phyloP scores from a whole-genome alignment of 306 rosid genomes.

The Prosopis cineraria region DNA sequence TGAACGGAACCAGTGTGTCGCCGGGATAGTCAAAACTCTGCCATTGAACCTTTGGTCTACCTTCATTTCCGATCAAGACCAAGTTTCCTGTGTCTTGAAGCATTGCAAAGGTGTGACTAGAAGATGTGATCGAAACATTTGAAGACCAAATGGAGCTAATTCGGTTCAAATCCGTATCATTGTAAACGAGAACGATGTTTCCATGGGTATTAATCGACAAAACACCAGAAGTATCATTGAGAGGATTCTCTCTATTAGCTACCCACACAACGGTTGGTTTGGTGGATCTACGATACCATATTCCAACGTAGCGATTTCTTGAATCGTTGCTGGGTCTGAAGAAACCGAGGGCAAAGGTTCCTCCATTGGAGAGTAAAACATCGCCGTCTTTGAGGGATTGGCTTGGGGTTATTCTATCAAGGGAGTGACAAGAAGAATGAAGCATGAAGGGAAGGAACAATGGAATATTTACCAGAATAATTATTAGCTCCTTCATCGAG shows the following conservation, averaged over 20 bases:
- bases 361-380: no score
- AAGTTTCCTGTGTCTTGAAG: constrained; percentile 46
- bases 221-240: constrained; percentile 30
- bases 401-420: no score
- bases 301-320: constrained; percentile 57
- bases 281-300: constrained; percentile 57
- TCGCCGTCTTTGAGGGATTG: no score
- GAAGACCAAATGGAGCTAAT: constrained; percentile 43
- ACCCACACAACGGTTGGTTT: constrained; percentile 62
- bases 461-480: no score
- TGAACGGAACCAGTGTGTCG: constrained; percentile 20
- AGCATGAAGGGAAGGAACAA: no score
- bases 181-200: constrained; percentile 46
- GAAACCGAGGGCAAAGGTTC: no score
- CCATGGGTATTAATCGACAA: constrained; percentile 38
- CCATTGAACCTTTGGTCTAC: neutral
- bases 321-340: no score
- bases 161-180: neutral
- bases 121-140: constrained; percentile 1
- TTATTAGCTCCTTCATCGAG: no score
- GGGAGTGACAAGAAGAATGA: no score
- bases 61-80: constrained; percentile 9
- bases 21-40: neutral
- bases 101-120: constrained; percentile 29
- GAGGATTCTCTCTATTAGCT: constrained; percentile 56